Evolutionary conservation across 2,329 filamentous ascomycete genomes (phyloP).

Genomic region (Alternaria brassicicola): DNA sequence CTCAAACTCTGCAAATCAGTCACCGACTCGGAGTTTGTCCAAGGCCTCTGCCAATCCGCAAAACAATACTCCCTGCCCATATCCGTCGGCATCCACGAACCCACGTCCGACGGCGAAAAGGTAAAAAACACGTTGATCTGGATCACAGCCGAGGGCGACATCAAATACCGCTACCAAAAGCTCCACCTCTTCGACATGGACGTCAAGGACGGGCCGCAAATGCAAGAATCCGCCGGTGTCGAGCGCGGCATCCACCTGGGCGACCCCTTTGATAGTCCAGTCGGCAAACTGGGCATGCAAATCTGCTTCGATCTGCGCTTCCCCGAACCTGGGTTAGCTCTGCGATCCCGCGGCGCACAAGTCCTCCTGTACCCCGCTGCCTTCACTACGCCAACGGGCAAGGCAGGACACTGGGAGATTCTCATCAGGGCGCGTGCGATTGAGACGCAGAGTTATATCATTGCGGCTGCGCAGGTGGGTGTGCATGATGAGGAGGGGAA

Average conservation of each 20-base stretch:
- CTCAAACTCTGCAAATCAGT: conserved; percentile 73
- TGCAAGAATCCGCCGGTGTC: conserved; percentile 71
- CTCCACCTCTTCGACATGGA: conserved; percentile 85
- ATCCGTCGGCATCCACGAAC: conserved; percentile 80
- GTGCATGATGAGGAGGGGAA: conserved; percentile 69
- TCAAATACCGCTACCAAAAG: conserved; percentile 78
- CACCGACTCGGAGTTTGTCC: conserved; percentile 72
- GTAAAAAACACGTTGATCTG: conserved; percentile 71
- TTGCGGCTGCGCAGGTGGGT: conserved; percentile 82
- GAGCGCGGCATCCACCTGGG: conserved; percentile 62
- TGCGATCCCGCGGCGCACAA: conserved; percentile 71
- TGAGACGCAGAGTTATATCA: conserved; percentile 84
- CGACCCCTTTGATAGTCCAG: conserved; percentile 71
- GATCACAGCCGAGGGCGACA: conserved; percentile 66
- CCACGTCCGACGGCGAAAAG: conserved; percentile 53
- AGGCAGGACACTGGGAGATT: conserved; percentile 78
- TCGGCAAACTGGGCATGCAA: conserved; percentile 77
- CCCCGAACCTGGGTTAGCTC: conserved; percentile 72
- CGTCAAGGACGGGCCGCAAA: conserved; percentile 61
- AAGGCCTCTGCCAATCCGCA: conserved; percentile 74
- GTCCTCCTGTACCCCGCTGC: conserved; percentile 87
- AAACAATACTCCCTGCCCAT: conserved; percentile 69
- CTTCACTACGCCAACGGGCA: conserved; percentile 85
- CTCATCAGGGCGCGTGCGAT: conserved; percentile 81
- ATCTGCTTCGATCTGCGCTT: conserved; percentile 95